These are phyloP conservation scores for Endothia cerciana DNA, from an alignment of 2,329 filamentous ascomycete species.

Conservation along the genomic window DNA sequence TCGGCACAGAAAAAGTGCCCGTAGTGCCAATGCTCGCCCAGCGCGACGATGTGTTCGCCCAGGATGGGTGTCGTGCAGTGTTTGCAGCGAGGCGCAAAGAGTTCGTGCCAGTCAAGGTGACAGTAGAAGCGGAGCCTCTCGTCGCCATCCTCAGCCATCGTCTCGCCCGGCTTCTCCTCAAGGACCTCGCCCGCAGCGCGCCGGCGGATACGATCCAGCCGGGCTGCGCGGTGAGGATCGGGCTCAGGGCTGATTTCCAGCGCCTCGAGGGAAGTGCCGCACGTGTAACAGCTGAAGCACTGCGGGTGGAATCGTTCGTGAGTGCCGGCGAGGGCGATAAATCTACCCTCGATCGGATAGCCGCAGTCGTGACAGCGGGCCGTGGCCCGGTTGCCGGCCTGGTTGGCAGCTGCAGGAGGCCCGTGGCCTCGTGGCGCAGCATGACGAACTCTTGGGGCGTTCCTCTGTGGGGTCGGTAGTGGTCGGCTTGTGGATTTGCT, in stretches of 20 bases:
- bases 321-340: constrained; percentile 78
- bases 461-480: constrained; percentile 51
- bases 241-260: constrained; percentile 97
- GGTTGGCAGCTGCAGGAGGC: constrained; percentile 55
- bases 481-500: constrained; percentile 44
- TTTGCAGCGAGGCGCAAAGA: constrained; percentile 90
- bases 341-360: constrained; percentile 84
- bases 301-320: constrained; percentile 83
- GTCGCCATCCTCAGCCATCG: constrained; percentile 73
- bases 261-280: constrained; percentile 85
- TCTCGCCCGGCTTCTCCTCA: constrained; percentile 65
- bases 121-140: constrained; percentile 85
- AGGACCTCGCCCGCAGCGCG: constrained; percentile 62
- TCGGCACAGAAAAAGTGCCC: constrained; percentile 99
- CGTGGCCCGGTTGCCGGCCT: constrained; percentile 54
- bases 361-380: constrained; percentile 84
- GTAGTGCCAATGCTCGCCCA: constrained; percentile 94
- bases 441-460: constrained; percentile 39
- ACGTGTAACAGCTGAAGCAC: constrained; percentile 89
- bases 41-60: constrained; percentile 90
- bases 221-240: constrained; percentile 67
- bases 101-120: constrained; percentile 97
- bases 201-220: constrained; percentile 72
- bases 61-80: constrained; percentile 96
- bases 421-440: constrained; percentile 57